Evolutionary conservation across 345 rosid species (phyloP).

Genomic region (Lepidium africanum): DNA sequence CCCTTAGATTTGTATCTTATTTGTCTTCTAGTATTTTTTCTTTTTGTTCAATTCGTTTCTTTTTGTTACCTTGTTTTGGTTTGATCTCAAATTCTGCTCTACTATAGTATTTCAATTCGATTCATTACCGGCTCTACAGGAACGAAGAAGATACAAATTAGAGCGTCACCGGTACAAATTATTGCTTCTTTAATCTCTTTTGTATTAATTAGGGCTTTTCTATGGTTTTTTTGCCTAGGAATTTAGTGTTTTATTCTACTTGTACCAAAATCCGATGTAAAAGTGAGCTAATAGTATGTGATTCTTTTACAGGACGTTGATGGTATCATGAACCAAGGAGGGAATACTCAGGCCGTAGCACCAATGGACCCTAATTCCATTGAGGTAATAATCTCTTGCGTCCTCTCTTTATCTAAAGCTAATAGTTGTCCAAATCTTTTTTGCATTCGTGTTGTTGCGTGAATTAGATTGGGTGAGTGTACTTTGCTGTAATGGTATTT

Average conservation of each 20-base stretch:
- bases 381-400: constrained; percentile 51
- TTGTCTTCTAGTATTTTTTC: neutral
- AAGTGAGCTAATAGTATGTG: neutral
- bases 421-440: neutral
- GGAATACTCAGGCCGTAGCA: constrained; percentile 47
- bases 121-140: neutral
- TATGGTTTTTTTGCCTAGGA: neutral
- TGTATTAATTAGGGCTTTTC: constrained; percentile 16
- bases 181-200: neutral
- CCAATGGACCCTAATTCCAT: constrained; percentile 52
- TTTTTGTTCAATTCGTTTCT: constrained; percentile 14
- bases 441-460: neutral
- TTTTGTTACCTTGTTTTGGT: constrained; percentile 9
- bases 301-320: constrained; percentile 32
- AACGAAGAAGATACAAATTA: constrained; percentile 10
- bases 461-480: neutral
- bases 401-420: neutral
- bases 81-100: constrained; percentile 25
- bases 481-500: neutral
- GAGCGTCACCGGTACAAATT: constrained; percentile 9
- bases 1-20: neutral
- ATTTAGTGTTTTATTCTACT: neutral
- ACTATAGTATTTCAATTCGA: constrained; percentile 1
- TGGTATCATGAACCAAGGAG: constrained; percentile 77
- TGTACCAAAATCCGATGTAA: neutral